Evolutionary conservation across 2,329 filamentous ascomycete species (phyloP), one percentile per base, ranked within the genome.

Genomic region (Cladosporium colombiae): DNA sequence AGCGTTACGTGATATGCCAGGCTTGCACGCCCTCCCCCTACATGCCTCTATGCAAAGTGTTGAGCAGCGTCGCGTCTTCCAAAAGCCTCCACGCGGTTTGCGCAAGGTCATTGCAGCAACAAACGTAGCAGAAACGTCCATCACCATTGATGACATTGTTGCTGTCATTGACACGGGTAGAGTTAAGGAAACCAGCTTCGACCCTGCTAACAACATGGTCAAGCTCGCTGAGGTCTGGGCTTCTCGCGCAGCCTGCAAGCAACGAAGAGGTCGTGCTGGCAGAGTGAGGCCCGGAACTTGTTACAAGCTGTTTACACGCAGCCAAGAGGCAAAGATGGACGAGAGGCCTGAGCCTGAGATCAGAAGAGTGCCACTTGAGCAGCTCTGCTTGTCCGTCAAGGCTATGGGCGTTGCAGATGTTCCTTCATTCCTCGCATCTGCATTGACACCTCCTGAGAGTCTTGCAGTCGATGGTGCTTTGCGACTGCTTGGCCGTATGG

Each of bases 81-180:
- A 87, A 31, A 83, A 84, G 16, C 81, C 95, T 5, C 93, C 94
- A 0, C 77, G 81, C 2, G 93, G 93, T 0, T 93, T 92, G 78
- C 86, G 95, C 40, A 99, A 99, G 79, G 87, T 99, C 14, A 91
- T 99, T 37, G 91, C 94, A 7, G 92, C 95, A 0, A 99, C 95
- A 53, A 99, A 99, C 73, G 94, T 99, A 2, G 95, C 95, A 1
- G 95, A 99, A 77, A 99, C 95, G 0, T 98, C 95, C 2, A 98
- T 99, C 76, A 99, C 95, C 0, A 99, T 99, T 67, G 93, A 97
- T 75, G 95, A 99, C 75, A 91, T 99, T 62, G 91, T 98, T 2
- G 94, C 92, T 2, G 95, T 99, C 55, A 94, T 99, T 69, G 95
- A 99, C 76, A 95, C 91, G 13, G 95, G 95, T 31, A 89, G 92